Evolutionary conservation across 345 rosid genomes (phyloP).

Genomic region (Mallotus nudiflorus): DNA sequence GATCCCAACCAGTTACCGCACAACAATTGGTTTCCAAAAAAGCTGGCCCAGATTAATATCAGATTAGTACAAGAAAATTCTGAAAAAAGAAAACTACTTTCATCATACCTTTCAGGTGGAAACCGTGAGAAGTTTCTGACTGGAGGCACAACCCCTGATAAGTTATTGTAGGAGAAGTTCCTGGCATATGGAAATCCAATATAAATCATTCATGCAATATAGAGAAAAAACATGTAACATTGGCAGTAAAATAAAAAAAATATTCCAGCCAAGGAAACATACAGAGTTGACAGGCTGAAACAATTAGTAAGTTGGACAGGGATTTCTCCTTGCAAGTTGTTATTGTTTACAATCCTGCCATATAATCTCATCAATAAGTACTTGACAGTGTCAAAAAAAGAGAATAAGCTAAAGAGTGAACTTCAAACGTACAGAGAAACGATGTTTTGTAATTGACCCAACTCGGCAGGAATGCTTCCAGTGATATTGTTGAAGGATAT

Average conservation of each 20-base stretch:
- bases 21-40: conserved; percentile 70
- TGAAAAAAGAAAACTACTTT: neutral
- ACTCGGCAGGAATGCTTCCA: conserved; percentile 67
- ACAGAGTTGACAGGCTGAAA: conserved; percentile 70
- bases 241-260: neutral
- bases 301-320: conserved; percentile 84
- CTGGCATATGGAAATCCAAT: conserved; percentile 27
- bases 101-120: conserved; percentile 58
- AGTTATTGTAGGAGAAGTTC: conserved; percentile 85
- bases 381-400: neutral
- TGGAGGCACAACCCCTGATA: conserved; percentile 69
- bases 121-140: conserved; percentile 64
- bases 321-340: conserved; percentile 69
- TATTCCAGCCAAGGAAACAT: conserved; percentile 12
- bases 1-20: conserved; percentile 89
- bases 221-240: neutral
- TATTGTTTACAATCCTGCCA: conserved; percentile 73
- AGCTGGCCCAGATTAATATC: conserved; percentile 39
- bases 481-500: conserved; percentile 70
- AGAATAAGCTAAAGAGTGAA: neutral
- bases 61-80: neutral
- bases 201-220: neutral
- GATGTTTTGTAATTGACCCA: conserved; percentile 84
- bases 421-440: conserved; percentile 60
- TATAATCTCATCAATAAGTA: neutral